Conservation (phyloP, 352 stramenopile genomes). For the Ophiocytium majus region DNA sequence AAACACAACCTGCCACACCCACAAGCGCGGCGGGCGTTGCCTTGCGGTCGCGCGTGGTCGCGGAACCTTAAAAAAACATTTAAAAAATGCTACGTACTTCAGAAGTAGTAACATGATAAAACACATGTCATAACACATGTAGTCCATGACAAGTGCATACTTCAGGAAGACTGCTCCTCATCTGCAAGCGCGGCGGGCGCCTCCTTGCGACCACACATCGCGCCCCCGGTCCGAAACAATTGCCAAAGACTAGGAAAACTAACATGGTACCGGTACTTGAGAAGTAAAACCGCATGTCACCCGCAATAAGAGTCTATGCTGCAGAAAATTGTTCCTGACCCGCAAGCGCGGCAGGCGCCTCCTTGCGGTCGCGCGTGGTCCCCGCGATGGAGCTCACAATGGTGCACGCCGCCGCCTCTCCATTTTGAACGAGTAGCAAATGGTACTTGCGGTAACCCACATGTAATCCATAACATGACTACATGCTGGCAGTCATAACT, state of each 20-base stretch:
- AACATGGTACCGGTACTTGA: constrained; percentile 51
- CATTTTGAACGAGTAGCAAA: too few species aligned
- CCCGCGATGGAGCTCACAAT: constrained; percentile 62
- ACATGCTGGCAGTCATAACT: too few species aligned
- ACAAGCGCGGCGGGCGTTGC: not conserved
- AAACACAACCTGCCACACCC: not conserved
- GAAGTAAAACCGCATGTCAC: not conserved
- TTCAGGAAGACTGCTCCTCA: too few species aligned
- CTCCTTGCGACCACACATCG: constrained; percentile 19
- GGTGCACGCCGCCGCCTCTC: too few species aligned
- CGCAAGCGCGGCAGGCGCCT: not conserved
- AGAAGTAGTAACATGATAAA: too few species aligned
- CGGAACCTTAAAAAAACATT: not conserved
- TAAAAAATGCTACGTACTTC: too few species aligned
- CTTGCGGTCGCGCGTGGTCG: not conserved
- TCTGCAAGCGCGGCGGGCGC: not conserved
- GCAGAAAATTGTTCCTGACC: not conserved
- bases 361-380: constrained; percentile 64
- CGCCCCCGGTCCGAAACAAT: constrained; percentile 59
- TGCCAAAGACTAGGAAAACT: too few species aligned
- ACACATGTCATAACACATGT: too few species aligned
- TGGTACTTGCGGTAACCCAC: too few species aligned
- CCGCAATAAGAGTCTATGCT: not conserved
- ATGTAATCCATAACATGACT: too few species aligned
- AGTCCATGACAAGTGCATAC: too few species aligned